Base-by-base conservation (phyloP, 371 early-diverging fungal species). In the Phascolomyces articulosus region DNA sequence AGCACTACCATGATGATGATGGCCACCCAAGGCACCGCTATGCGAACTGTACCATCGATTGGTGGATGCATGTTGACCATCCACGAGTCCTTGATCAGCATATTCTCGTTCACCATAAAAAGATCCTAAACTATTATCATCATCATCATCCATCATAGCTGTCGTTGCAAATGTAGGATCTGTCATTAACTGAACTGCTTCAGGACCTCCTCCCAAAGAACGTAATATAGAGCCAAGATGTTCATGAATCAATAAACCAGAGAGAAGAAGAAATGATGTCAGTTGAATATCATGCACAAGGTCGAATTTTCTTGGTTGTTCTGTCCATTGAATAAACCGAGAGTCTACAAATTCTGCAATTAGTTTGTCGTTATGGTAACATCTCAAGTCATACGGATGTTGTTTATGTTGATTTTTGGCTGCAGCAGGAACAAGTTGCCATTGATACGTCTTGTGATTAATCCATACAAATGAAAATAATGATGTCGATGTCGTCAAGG, bases 81-180 rank as follows among this genome's bases (percentile, higher is more conserved):
- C 66, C 15, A 74, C 76, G n/a, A 74, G 28, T 27, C 71, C 71
- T 51, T 74, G 74, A 55, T 74, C 74, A 20, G 74, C 66, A 59
- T 68, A 71, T 61, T 41, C 29, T 27, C 48, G 27, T 53, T 65
- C 62, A 24, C 54, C 54, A 28, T 62, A 49, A 40, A 58, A 58
- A 6, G 59, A 65, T 2, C 63, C 65, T 28, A 73, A 21, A 58
- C 70, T 74, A 6, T 48, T 40, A 24, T 40, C 31, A 48, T 74
- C 74, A 41, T 67, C 68, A 31, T 71, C 67, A 44, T 58, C 64
- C 3, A 47, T 41, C 44, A n/a, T 58, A 64, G 20, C 56, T 60
- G 41, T 57, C 38, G 51, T 56, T 63, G 27, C 34, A 57, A 41
- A 53, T 24, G 40, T 38, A 54, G 13, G 47, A 55, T 40, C 29